Base-by-base conservation (phyloP, 805 yeast species). In the Starmerella scarabaei region DNA sequence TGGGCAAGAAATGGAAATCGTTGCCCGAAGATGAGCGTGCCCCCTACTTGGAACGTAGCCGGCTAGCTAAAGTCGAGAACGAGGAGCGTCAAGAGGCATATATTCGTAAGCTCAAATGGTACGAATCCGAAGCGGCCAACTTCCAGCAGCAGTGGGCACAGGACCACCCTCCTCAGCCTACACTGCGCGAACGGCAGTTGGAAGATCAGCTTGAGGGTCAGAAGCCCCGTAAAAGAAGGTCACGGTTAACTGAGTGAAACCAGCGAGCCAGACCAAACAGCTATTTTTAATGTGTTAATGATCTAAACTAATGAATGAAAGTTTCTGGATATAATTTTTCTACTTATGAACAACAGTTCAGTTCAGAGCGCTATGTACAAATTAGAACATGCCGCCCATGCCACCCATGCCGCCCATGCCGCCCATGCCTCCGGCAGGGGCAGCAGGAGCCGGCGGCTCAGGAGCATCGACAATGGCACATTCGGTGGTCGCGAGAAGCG, bases 391-490 rank as follows among this genome's bases (percentile, higher is more conserved):
- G 43, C 48, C 48, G 33, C 48, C 48, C 64, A 60, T 59, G 37
- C 62, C 64, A 32, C 59, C 59, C 60, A 55, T 56, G 50, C 65
- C 63, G 36, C 65, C 65, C 56, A 61, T 62, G 51, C 83, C 84
- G 47, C 75, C 75, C 72, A 73, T 72, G 50, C 78, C 79, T 42
- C 77, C 78, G 65, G 71, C 69, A 44, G 67, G 71, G 52, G 71
- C 68, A 47, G 70, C 64, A 44, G 66, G 67, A 49, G 72, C 72
- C 36, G 71, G 66, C 57, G 88, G 91, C 51, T 66, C 67, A 55
- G 96, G 93, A 50, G 93, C 94, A 54, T 81, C 95, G 44, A 85
- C 94, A 57, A 91, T 83, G 49, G 96, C 96, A 63, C 95, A 93
- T 69, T 91, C 98, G 49, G 98, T 88, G 44, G 97, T 88, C 50